Evolutionary conservation across 176 grass and related monocot species (phyloP).

Genomic region (Aegilops bicornis): DNA sequence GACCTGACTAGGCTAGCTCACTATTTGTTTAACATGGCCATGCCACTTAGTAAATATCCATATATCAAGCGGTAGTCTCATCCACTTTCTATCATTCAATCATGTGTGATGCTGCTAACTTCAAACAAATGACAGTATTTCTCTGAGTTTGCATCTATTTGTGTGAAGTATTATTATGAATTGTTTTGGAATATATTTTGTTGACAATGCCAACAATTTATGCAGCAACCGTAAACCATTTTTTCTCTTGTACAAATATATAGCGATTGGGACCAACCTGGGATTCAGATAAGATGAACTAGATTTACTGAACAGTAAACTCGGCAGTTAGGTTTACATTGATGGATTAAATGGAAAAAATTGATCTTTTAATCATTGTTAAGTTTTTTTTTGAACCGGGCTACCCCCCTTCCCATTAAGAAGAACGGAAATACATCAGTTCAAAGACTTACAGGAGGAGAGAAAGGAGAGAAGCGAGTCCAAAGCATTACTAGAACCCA

Average conservation of each 20-base stretch:
- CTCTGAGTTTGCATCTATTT: neutral
- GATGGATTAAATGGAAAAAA: neutral
- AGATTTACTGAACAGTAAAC: slow-evolving; percentile 17
- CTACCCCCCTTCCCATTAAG: too few relatives aligned
- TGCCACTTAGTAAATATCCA: slow-evolving; percentile 1
- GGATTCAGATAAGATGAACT: slow-evolving; percentile 23
- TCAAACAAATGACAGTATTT: neutral
- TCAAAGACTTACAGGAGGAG: too few relatives aligned
- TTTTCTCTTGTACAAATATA: neutral
- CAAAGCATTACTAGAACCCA: too few relatives aligned
- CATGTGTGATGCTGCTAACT: neutral
- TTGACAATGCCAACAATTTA: slow-evolving; percentile 6
- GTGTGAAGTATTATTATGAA: slow-evolving; percentile 7
- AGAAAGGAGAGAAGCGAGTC: too few relatives aligned
- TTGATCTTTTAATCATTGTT: neutral
- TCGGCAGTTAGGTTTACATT: neutral
- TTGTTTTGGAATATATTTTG: neutral
- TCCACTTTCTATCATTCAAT: slow-evolving; percentile 21
- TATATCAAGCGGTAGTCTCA: neutral
- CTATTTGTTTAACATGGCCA: slow-evolving; percentile 16
- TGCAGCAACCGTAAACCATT: neutral
- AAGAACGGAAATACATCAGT: too few relatives aligned
- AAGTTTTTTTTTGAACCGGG: neutral
- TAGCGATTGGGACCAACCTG: neutral
- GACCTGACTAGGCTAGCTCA: neutral